Evolutionary conservation across 805 yeast genomes (phyloP).

Genomic region (Tanozyma kutaoensis): DNA sequence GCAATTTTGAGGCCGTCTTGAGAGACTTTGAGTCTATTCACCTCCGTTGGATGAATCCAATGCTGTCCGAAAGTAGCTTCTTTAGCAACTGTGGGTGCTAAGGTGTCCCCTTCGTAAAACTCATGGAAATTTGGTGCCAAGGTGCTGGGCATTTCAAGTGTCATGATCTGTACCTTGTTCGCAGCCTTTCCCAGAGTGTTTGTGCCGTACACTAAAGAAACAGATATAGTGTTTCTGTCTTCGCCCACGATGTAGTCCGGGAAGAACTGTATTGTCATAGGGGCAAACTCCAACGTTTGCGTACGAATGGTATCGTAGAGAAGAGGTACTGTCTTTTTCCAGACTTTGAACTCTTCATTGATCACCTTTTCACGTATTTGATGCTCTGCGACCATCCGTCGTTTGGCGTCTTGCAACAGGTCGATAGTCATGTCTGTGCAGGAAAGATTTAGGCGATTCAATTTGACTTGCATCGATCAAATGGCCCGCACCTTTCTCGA

Average conservation of each 20-base stretch:
- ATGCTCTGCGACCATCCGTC: slow-evolving; percentile 27
- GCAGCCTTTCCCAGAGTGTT: slow-evolving; percentile 10
- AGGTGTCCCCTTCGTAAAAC: slow-evolving; percentile 7
- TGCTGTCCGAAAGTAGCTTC: slow-evolving; percentile 9
- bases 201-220: slow-evolving; percentile 35
- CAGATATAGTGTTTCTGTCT: slow-evolving; percentile 13
- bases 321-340: slow-evolving; percentile 79
- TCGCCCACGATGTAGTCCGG: slow-evolving; percentile 27
- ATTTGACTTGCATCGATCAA: too few relatives aligned
- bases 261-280: slow-evolving; percentile 57
- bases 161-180: slow-evolving; percentile 1
- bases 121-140: slow-evolving; percentile 21
- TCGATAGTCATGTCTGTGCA: slow-evolving; percentile 2
- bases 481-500: too few relatives aligned
- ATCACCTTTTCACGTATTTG: slow-evolving; percentile 47
- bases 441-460: background rate
- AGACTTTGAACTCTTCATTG: slow-evolving; percentile 64
- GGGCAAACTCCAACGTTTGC: slow-evolving; percentile 55
- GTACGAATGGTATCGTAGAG: slow-evolving; percentile 66
- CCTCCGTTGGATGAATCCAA: slow-evolving; percentile 57
- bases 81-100: slow-evolving; percentile 1
- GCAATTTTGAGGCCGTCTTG: slow-evolving; percentile 36
- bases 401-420: slow-evolving; percentile 14
- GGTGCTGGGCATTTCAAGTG: slow-evolving; percentile 36
- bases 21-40: slow-evolving; percentile 46